Evolutionary conservation across 768 basidiomycete species (phyloP).

Genomic region (Russula compacta): DNA sequence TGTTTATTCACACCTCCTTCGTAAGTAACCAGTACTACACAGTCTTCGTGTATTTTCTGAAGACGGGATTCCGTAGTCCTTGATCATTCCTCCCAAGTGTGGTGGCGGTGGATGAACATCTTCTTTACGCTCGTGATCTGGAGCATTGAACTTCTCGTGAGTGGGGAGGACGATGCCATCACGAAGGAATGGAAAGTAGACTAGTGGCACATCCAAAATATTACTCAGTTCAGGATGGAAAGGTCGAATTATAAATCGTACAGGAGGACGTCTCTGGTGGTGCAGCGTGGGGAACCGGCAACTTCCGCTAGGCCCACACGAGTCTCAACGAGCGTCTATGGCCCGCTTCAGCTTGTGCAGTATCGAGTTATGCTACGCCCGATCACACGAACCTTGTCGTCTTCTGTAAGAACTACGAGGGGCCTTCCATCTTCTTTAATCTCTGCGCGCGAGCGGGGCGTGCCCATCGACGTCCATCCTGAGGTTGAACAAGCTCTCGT

Average conservation of each 20-base stretch:
- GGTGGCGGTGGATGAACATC: slow-evolving; percentile 91
- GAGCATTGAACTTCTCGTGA: slow-evolving; percentile 73
- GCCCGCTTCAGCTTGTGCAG: not conserved
- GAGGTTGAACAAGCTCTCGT: slow-evolving; percentile 79
- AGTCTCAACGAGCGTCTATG: too few species aligned
- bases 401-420: not conserved
- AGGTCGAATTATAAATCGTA: not conserved
- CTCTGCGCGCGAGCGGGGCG: slow-evolving; percentile 20
- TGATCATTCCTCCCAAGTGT: slow-evolving; percentile 84
- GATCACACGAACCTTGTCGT: slow-evolving; percentile 3
- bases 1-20: slow-evolving; percentile 77
- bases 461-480: slow-evolving; percentile 58
- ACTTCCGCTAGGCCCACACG: not conserved
- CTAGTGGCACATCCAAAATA: not conserved
- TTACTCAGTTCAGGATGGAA: not conserved
- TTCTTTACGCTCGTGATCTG: slow-evolving; percentile 79
- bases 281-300: too few species aligned
- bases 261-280: too few species aligned
- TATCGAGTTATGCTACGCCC: slow-evolving; percentile 3
- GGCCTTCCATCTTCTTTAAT: slow-evolving; percentile 20
- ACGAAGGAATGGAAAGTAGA: slow-evolving; percentile 72
- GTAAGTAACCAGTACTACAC: slow-evolving; percentile 38
- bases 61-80: slow-evolving; percentile 41
- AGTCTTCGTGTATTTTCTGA: not conserved
- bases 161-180: slow-evolving; percentile 55